phyloP scores from a whole-genome alignment of 495 filamentous ascomycete genomes.

The Pyrenopolyporus hunteri region DNA sequence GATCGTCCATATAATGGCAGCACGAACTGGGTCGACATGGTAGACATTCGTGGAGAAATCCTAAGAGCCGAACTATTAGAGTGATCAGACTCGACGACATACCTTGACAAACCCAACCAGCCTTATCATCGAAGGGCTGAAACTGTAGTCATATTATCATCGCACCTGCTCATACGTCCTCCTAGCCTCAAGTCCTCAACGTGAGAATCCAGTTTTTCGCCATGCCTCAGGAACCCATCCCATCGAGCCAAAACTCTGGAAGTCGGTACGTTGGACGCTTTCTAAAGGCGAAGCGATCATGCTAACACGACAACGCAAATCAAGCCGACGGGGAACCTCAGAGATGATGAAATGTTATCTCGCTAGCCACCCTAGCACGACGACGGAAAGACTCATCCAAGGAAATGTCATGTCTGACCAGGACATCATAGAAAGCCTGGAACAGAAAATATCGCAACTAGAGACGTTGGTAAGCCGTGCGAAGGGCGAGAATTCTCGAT shows the following conservation, averaged over 20 bases:
- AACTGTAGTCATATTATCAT: neutral
- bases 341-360: slow-evolving; percentile 36
- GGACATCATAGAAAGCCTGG: slow-evolving; percentile 2
- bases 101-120: neutral
- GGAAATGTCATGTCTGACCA: slow-evolving; percentile 22
- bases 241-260: slow-evolving; percentile 11
- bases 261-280: slow-evolving; percentile 20
- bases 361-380: slow-evolving; percentile 20
- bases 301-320: neutral
- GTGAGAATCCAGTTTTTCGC: neutral
- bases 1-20: slow-evolving; percentile 18
- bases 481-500: neutral
- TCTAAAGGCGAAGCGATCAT: neutral
- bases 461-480: slow-evolving; percentile 21
- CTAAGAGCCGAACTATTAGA: slow-evolving; percentile 6
- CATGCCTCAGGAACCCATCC: slow-evolving; percentile 22
- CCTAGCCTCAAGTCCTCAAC: no score
- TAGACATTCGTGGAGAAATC: slow-evolving; percentile 2
- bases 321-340: neutral
- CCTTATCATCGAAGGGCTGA: no score
- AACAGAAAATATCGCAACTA: slow-evolving; percentile 8
- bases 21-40: neutral
- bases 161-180: no score
- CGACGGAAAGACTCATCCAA: slow-evolving; percentile 36
- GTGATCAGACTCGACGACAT: neutral